Conservation (phyloP, 202 grass and related monocot species). For the Elaeis oleifera region DNA sequence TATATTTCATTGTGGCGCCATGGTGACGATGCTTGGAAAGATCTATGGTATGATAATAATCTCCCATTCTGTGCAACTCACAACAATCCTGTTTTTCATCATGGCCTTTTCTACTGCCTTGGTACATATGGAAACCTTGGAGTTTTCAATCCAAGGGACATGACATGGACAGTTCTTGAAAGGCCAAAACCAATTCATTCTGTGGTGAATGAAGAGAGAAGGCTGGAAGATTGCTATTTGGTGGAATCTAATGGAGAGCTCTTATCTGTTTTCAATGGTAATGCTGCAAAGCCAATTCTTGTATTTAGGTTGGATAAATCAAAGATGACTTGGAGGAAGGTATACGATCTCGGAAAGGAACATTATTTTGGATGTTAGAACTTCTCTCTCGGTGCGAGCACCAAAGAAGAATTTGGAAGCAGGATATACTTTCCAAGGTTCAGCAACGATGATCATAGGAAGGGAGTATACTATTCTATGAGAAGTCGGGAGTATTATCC, state of each 20-base stretch:
- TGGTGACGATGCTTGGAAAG: background rate
- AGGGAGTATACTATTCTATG: constrained; percentile 16
- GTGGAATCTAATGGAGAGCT: constrained; percentile 19
- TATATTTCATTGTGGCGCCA: background rate
- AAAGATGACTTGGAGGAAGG: constrained; percentile 15
- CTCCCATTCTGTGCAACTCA: background rate
- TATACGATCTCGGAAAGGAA: constrained; percentile 17
- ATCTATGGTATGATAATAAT: background rate
- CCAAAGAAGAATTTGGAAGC: constrained; percentile 4
- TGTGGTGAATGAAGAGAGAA: background rate
- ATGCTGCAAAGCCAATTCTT: background rate
- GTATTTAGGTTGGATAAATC: constrained; percentile 21
- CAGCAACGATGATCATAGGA: background rate
- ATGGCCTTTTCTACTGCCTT: constrained; percentile 25
- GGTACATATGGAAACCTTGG: constrained; percentile 19
- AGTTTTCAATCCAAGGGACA: constrained; percentile 15
- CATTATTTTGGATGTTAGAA: constrained; percentile 12
- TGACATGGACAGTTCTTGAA: constrained; percentile 9
- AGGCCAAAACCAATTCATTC: constrained; percentile 9
- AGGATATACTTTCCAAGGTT: constrained; percentile 26
- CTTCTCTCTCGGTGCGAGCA: constrained; percentile 1
- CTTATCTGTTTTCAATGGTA: constrained; percentile 14
- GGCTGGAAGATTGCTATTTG: constrained; percentile 11
- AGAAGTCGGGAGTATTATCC: constrained; percentile 11
- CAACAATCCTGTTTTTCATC: constrained; percentile 15